phyloP scores from a whole-genome alignment of 345 rosid genomes.

The Orychophragmus violaceus region DNA sequence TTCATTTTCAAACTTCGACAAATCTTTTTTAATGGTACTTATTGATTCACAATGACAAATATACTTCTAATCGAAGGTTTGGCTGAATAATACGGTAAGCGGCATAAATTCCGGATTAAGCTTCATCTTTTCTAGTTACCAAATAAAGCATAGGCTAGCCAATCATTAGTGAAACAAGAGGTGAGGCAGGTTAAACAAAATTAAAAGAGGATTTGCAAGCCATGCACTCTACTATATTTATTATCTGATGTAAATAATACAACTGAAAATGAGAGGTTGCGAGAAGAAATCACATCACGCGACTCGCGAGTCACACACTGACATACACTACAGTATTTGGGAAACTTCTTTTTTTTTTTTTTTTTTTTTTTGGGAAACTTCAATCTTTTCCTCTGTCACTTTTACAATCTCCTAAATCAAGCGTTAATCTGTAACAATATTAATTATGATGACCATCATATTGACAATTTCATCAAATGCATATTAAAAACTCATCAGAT shows the following conservation, averaged over 20 bases:
- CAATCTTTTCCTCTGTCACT: constrained; percentile 26
- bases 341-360: no score
- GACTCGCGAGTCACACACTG: constrained; percentile 37
- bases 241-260: not conserved
- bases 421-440: constrained; percentile 26
- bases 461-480: not conserved
- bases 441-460: not conserved
- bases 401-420: constrained; percentile 35
- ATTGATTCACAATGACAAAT: not conserved
- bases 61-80: not conserved
- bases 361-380: constrained; percentile 29
- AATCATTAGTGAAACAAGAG: not conserved
- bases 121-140: not conserved
- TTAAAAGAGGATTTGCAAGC: not conserved
- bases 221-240: no score
- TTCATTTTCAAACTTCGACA: not conserved
- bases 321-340: constrained; percentile 21
- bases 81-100: not conserved
- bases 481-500: no score
- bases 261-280: constrained; percentile 2
- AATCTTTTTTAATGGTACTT: not conserved
- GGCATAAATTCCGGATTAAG: not conserved
- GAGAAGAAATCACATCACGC: constrained; percentile 40
- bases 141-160: not conserved
- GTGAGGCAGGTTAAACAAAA: not conserved